Evolutionary conservation across 352 stramenopile species (phyloP), one percentile per base, ranked within the genome.

Genomic region (Sclerospora graminicola): DNA sequence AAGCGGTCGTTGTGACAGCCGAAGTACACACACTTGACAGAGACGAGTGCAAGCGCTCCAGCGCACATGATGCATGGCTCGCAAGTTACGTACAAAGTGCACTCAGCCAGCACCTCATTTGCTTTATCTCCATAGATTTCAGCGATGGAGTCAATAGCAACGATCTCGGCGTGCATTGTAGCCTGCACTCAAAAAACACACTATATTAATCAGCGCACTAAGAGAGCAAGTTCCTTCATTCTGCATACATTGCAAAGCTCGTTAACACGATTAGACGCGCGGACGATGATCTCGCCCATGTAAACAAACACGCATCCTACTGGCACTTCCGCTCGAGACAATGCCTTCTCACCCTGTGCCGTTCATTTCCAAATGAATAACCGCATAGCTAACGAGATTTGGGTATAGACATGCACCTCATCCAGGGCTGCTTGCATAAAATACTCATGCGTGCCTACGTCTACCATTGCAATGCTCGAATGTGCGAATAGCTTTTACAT

Each of bases 11-110:
- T 97, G 47, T 85, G 70, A 54, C 84, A 95, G 13, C 89, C 89
- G 68, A 95, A 97, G 27, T 84, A 79, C 35, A 94, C 86, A 5
- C 48, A 52, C 30, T 67, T 48, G 33, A 97, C 84, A 31, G 51
- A 68, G 9, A 95, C 56, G 36, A 84, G 66, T 10, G 71, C 66
- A 13, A 97, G 60, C n/a, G 88, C 89, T 20, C 66, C 69, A 2
- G 89, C 88, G 35, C 89, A 97, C 89, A 97, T 97, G 48, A 97
- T 96, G 56, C 89, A 97, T 4, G 89, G 89, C 63, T 97, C 89
- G 27, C 84, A 94, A 7, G 89, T 97, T 30, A 97, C 89, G 51
- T 89, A 92, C 26, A 92, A 59, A 36, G 62, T 76, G 34, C 69
- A 81, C 20, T 83, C 48, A 1, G 64, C 57, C 21, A 92, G 56